phyloP scores from a whole-genome alignment of 768 basidiomycete species.

The Leccinum subtestaceum region DNA sequence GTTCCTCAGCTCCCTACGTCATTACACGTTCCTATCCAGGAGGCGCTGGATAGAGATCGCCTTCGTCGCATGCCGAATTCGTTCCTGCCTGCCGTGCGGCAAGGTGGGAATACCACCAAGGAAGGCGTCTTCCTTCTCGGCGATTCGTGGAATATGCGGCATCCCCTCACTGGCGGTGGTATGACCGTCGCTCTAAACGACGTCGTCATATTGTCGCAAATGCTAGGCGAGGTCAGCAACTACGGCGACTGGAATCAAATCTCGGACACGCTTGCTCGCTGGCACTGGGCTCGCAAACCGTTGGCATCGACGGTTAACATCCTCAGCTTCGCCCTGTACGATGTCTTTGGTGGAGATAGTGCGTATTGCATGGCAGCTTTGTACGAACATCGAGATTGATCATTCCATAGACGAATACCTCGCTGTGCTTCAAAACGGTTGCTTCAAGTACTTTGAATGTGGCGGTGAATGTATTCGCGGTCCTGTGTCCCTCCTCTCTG shows the following conservation, averaged over 20 bases:
- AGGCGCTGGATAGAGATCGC: constrained; percentile 74
- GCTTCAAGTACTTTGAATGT: constrained; percentile 95
- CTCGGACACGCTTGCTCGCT: constrained; percentile 53
- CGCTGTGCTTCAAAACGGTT: constrained; percentile 69
- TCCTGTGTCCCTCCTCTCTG: constrained; percentile 87
- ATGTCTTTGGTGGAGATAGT: constrained; percentile 94
- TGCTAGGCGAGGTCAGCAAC: constrained; percentile 48
- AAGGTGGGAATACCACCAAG: constrained; percentile 47
- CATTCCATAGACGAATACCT: constrained; percentile 56
- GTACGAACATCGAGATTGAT: constrained; percentile 1
- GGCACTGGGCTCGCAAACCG: constrained; percentile 87
- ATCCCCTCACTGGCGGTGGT: constrained; percentile 95
- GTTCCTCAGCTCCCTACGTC: constrained; percentile 77
- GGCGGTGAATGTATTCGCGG: constrained; percentile 88
- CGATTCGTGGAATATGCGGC: constrained; percentile 99
- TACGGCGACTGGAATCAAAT: constrained; percentile 52
- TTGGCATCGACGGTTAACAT: constrained; percentile 88
- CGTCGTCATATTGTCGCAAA: constrained; percentile 65
- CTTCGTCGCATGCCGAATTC: constrained; percentile 94
- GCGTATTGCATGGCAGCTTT: constrained; percentile 29
- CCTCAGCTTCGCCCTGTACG: constrained; percentile 88
- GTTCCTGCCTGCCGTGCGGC: constrained; percentile 79
- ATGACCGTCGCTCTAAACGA: constrained; percentile 97
- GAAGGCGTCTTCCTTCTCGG: constrained; percentile 83
- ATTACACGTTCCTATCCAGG: constrained; percentile 61